Evolutionary conservation across 176 grass and related monocot species (phyloP).

Genomic region (Rhynchospora breviuscula): DNA sequence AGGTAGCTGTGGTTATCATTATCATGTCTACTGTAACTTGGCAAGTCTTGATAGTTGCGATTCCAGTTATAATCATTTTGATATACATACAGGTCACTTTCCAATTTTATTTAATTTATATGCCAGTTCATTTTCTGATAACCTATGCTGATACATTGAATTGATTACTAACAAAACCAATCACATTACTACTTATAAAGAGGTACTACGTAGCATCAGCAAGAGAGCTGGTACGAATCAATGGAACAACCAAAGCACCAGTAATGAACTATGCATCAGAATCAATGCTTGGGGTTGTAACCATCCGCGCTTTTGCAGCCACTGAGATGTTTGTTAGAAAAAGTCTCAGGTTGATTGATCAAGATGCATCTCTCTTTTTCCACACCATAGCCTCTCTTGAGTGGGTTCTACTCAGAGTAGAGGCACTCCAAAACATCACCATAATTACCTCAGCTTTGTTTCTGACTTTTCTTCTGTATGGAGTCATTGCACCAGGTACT

Average conservation of each 20-base stretch:
- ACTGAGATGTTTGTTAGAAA: slow-evolving; percentile 57
- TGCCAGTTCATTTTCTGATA: not conserved
- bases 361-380: slow-evolving; percentile 74
- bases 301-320: slow-evolving; percentile 59
- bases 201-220: slow-evolving; percentile 77
- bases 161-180: slow-evolving; percentile 4
- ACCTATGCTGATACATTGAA: not conserved
- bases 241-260: slow-evolving; percentile 90
- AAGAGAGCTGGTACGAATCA: slow-evolving; percentile 89
- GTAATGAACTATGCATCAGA: slow-evolving; percentile 88
- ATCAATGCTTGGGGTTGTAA: slow-evolving; percentile 63
- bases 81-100: slow-evolving; percentile 62
- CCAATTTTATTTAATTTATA: not conserved
- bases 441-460: slow-evolving; percentile 61
- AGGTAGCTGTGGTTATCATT: slow-evolving; percentile 34
- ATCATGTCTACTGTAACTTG: slow-evolving; percentile 74
- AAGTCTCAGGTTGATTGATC: slow-evolving; percentile 69
- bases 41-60: slow-evolving; percentile 71
- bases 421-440: slow-evolving; percentile 68
- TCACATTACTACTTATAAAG: slow-evolving; percentile 34
- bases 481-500: slow-evolving; percentile 67
- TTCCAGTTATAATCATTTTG: slow-evolving; percentile 56
- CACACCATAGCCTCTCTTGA: slow-evolving; percentile 76
- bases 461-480: slow-evolving; percentile 66
- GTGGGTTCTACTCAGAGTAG: slow-evolving; percentile 93